Evolutionary conservation across 257 asterid species (phyloP).

Genomic region (Lavandula angustifolia): DNA sequence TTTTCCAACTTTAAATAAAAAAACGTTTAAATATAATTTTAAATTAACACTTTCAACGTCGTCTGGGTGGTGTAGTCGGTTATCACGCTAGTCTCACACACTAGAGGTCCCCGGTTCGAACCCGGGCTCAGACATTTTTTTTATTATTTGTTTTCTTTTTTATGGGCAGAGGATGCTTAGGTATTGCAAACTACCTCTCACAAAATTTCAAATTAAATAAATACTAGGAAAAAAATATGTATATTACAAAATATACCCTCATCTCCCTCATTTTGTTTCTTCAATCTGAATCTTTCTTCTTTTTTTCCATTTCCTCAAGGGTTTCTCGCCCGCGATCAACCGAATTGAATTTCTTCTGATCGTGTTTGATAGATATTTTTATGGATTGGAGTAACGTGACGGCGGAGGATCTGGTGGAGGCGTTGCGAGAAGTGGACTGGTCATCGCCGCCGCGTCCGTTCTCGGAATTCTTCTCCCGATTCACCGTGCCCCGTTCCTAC

Average conservation of each 20-base stretch:
- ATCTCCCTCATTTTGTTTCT: too few relatives aligned
- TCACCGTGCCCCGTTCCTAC: constrained; percentile 71
- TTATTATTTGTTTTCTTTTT: background rate
- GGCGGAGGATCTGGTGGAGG: constrained; percentile 81
- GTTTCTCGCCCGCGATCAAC: constrained; percentile 22
- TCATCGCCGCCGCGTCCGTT: constrained; percentile 86
- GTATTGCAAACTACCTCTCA: too few relatives aligned
- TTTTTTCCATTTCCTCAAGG: constrained; percentile 28
- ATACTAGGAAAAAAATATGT: too few relatives aligned
- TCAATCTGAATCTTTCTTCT: background rate
- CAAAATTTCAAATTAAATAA: too few relatives aligned
- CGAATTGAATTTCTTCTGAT: too few relatives aligned
- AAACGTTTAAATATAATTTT: too few relatives aligned
- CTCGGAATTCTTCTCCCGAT: constrained; percentile 78
- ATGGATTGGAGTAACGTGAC: constrained; percentile 97
- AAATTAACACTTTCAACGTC: too few relatives aligned
- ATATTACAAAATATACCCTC: background rate
- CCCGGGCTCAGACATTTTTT: constrained; percentile 96
- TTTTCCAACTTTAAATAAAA: too few relatives aligned
- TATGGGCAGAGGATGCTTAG: too few relatives aligned
- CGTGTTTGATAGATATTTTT: background rate
- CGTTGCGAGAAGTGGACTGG: constrained; percentile 94
- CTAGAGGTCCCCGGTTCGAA: constrained; percentile 99
- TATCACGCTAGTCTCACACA: constrained; percentile 99
- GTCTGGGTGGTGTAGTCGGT: constrained; percentile 84